phyloP scores from a whole-genome alignment of 768 basidiomycete genomes.

The Strobilomyces echinocephalus region DNA sequence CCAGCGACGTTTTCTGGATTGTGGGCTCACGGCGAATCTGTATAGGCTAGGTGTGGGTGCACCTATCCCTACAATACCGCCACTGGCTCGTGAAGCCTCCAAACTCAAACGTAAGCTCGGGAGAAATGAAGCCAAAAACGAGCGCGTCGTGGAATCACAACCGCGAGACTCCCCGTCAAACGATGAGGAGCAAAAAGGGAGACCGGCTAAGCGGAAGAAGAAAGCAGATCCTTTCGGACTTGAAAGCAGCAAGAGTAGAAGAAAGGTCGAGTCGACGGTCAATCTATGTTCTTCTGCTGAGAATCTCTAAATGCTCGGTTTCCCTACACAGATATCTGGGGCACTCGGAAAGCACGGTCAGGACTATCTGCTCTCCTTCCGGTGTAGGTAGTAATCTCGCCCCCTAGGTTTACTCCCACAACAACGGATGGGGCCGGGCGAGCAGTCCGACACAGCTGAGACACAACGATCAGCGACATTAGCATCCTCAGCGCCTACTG shows the following conservation, averaged over 20 bases:
- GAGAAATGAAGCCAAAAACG: constrained; percentile 46
- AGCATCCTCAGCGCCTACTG: background rate
- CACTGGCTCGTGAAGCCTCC: constrained; percentile 25
- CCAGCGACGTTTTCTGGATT: background rate
- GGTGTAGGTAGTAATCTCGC: constrained; percentile 1
- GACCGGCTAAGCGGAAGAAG: constrained; percentile 55
- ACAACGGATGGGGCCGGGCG: background rate
- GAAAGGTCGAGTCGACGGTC: constrained; percentile 29
- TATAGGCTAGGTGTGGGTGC: constrained; percentile 74
- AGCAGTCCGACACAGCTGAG: background rate
- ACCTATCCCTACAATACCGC: constrained; percentile 45
- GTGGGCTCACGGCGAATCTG: constrained; percentile 4
- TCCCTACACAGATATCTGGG: background rate
- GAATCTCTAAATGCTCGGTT: background rate
- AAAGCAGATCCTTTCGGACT: constrained; percentile 53
- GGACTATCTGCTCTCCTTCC: constrained; percentile 1
- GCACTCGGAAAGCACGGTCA: constrained; percentile 10
- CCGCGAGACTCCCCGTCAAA: constrained; percentile 28
- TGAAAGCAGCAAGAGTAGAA: constrained; percentile 40
- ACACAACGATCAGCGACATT: background rate
- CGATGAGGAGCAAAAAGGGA: constrained; percentile 54
- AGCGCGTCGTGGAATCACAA: constrained; percentile 34
- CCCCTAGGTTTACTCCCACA: constrained; percentile 8
- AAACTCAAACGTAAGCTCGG: constrained; percentile 58
- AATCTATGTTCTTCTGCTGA: background rate